Evolutionary conservation across 306 rosid species (phyloP), one percentile per base, ranked within the genome.

Genomic region (Sechiopsis laciniata): DNA sequence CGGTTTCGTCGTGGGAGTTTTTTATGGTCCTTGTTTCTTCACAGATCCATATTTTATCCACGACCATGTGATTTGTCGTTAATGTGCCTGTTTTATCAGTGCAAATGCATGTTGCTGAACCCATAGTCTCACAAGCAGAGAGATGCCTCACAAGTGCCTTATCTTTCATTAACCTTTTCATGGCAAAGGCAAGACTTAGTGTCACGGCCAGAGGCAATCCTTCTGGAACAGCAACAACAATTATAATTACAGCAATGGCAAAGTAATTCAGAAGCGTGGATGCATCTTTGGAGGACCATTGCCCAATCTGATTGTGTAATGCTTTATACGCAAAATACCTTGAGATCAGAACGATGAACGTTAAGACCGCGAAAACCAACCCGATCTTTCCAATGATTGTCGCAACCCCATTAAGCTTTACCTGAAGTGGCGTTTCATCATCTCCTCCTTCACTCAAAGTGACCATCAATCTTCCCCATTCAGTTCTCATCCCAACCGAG

Each of bases 41-140:
- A 16, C 92, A 80, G 10, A 91, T 78, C 97, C 99, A 91, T 63
- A 87, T 75, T 68, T 83, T 89, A 24, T 83, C 83, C 0, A 91
- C 99, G 22, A 85, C 91, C 97, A 91, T 94, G 67, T 94, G 96
- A 79, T 94, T 91, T 63, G 95, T 94, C 1, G 97, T 91, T 82
- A 94, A 82, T 15, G 99, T 94, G 17, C 97, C 97, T 0, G 95
- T 90, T 80, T 94, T 94, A 59, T 94, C 98, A 0, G 96, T 90
- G 81, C 98, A 94, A 78, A 94, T 94, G 60, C 88, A 82, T 55
- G 78, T 80, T 64, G 92, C 95, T 6, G 97, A 94, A 7, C 98
- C 97, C 96, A 94, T 90, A 1, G 98, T 90, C 79, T 94, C 98
- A 19, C 97, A 90, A 10, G 98, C 92, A 22, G 98, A 86, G 11